Evolutionary conservation across 257 asterid genomes (phyloP), one percentile per base, ranked within the genome.

Genomic region (Coffea eugenioides): DNA sequence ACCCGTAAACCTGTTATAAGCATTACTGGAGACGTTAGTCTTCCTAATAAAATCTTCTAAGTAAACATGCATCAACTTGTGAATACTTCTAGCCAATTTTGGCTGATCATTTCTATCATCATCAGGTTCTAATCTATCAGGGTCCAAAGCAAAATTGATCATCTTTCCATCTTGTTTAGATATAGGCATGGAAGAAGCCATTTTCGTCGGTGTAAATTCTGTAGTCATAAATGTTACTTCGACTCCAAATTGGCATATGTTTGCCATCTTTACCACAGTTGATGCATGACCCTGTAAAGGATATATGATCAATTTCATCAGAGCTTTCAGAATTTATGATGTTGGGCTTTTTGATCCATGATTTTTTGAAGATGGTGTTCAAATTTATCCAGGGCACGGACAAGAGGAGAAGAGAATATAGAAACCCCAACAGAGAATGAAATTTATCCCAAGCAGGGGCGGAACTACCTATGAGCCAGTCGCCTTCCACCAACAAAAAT

Each of bases 281-380:
- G 90, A 74, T 64, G 83, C 86, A 80, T 90, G 95, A 41, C 93
- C 93, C 73, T 87, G 93, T 52, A 89, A 56, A 70, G 91, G 93
- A 65, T 80, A 20, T 11, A 59, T 21, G 66, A 20, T 59, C 31
- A 20, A 1, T 59, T 59, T 59, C 11, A 5, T 8, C 23, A 6
- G 31, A 59, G 9, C 10, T 59, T 59, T 23, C 66, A 23, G 31
- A 59, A 59, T 59, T 59, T 23, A 23, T 27, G 7, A 20, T 56
- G 4, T 16, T 16, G 7, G 4, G 70, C 2, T 9, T 3, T 79
- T 79, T 88, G 72, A 61, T 78, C 73, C 62, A 71, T 75, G n/a
- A 69, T 69, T 9, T 69, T 12, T 69, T 69, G 3, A 64, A n/a
- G 6, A 25, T 8, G 16, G 18, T 18, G 69, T 23, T 31, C 31